Conservation (phyloP, 495 filamentous ascomycete genomes). For the Viridothelium virens region DNA sequence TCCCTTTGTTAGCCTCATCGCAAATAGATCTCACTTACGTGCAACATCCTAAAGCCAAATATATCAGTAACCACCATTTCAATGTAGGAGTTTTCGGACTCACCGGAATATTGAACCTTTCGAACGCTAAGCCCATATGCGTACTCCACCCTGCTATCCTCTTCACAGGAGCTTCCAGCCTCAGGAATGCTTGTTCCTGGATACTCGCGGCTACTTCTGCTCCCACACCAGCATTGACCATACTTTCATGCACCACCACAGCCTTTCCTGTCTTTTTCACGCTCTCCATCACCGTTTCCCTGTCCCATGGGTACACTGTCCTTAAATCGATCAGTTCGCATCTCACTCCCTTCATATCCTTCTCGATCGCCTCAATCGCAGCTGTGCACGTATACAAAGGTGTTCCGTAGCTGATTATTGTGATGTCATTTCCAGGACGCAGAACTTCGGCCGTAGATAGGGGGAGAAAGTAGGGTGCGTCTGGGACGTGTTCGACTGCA, state of each 20-base stretch:
- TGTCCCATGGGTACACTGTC: conserved; percentile 94
- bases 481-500: conserved; percentile 89
- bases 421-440: conserved; percentile 75
- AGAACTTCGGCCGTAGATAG: conserved; percentile 83
- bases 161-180: conserved; percentile 84
- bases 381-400: conserved; percentile 80
- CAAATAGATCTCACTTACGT: conserved; percentile 49
- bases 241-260: conserved; percentile 90
- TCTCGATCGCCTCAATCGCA: conserved; percentile 74
- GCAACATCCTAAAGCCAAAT: conserved; percentile 72
- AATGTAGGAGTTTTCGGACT: neutral
- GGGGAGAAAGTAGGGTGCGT: conserved; percentile 70
- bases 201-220: conserved; percentile 90
- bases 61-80: neutral
- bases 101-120: conserved; percentile 73
- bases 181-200: conserved; percentile 80
- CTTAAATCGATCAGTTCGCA: conserved; percentile 88
- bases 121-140: conserved; percentile 73
- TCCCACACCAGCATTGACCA: conserved; percentile 89
- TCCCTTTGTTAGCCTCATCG: neutral
- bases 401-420: conserved; percentile 84
- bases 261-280: conserved; percentile 86
- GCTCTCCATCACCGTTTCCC: conserved; percentile 70
- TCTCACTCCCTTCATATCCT: conserved; percentile 51
- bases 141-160: conserved; percentile 88